phyloP scores from a whole-genome alignment of 805 yeast species.

The Yamadazyma tumulicola region DNA sequence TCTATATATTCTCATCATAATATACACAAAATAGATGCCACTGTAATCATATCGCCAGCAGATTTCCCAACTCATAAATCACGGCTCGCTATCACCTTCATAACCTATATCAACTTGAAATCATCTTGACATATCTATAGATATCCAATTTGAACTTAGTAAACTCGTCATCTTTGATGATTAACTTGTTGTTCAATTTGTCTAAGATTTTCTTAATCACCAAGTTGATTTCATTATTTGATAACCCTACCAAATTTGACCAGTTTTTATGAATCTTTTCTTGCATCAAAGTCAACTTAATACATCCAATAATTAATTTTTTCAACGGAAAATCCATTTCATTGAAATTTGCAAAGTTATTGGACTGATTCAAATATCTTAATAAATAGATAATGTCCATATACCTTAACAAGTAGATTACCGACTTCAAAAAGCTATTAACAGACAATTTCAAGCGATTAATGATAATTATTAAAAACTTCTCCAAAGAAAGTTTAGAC shows the following conservation, averaged over 20 bases:
- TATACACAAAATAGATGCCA: too few species aligned
- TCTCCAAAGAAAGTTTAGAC: conserved; percentile 36
- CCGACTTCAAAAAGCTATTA: conserved; percentile 37
- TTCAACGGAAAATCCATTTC: conserved; percentile 42
- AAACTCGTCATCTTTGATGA: conserved; percentile 35
- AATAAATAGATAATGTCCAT: conserved; percentile 45
- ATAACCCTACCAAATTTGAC: conserved; percentile 35
- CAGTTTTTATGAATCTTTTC: conserved; percentile 28
- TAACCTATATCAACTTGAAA: too few species aligned
- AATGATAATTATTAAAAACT: conserved; percentile 34
- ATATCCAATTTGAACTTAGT: conserved; percentile 36
- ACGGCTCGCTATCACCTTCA: too few species aligned
- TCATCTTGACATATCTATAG: conserved; percentile 41
- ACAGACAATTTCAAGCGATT: conserved; percentile 34
- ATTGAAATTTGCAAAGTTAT: conserved; percentile 40
- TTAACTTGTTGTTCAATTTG: conserved; percentile 40
- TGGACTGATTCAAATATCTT: conserved; percentile 43
- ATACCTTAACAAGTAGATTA: conserved; percentile 41
- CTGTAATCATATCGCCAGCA: too few species aligned
- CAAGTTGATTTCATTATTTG: conserved; percentile 30
- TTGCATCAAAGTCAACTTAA: conserved; percentile 33
- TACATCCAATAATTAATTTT: conserved; percentile 41
- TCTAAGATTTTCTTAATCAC: conserved; percentile 34
- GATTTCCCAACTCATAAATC: too few species aligned
- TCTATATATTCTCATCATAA: too few species aligned